Conservation (phyloP, 2,329 filamentous ascomycete genomes). For the Nemania sp. region DNA sequence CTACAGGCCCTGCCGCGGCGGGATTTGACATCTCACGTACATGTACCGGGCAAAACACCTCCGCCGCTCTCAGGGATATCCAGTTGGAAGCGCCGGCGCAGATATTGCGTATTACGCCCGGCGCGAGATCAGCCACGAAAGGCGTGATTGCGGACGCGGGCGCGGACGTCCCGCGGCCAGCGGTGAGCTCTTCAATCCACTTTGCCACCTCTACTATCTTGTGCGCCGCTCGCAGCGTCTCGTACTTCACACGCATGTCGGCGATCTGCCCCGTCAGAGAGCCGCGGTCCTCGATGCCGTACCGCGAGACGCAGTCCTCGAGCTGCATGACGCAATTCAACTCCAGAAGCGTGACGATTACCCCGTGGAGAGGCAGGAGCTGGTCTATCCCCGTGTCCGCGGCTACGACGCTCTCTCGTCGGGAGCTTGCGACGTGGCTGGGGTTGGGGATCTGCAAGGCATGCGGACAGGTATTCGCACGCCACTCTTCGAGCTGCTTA, state of each 20-base stretch:
- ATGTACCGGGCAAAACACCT: not conserved
- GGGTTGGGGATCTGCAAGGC: not conserved
- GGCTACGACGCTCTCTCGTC: not conserved
- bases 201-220: conserved; percentile 21
- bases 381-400: not conserved
- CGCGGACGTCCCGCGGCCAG: not conserved
- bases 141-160: not conserved
- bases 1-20: not conserved
- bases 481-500: conserved; percentile 23
- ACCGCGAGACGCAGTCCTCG: conserved; percentile 17
- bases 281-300: conserved; percentile 18
- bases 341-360: conserved; percentile 9
- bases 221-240: conserved; percentile 15
- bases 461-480: conserved; percentile 5
- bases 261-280: conserved; percentile 17
- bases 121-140: conserved; percentile 18
- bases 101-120: conserved; percentile 20
- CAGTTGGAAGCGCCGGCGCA: conserved; percentile 18
- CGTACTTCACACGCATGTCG: conserved; percentile 17
- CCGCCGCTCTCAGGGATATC: conserved; percentile 12
- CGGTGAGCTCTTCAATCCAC: conserved; percentile 11
- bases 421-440: not conserved
- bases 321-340: conserved; percentile 21
- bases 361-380: conserved; percentile 6
- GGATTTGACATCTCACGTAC: not conserved